Base-by-base conservation (phyloP, 148 eudicot genomes). In the Chenopodium suecicum region DNA sequence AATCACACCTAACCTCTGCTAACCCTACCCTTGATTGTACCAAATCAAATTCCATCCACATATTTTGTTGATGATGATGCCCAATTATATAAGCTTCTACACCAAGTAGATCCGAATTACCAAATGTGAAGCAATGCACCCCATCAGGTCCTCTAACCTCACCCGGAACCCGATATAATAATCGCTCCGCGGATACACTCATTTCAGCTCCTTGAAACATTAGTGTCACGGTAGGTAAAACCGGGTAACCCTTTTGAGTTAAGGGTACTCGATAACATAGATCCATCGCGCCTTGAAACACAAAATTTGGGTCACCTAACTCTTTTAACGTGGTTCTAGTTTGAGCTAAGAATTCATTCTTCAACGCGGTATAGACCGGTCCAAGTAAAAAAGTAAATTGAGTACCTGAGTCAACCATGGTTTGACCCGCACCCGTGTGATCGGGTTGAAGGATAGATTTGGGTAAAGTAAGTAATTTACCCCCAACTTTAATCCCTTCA, bases 371-470 rank as follows among this genome's bases (percentile, higher is more conserved):
- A 46, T 95, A 95, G 9, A 76, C 98, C n/a, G 91, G 88, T 1
- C 97, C 98, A 3, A 95, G 94, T 4, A 95, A 78, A 77, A 92
- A 93, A 0, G 93, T 92, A 82, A 92, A 95, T 75, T 95, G 98
- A 23, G 98, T 95, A 5, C 98, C 98, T 8, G 98, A 95, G 75
- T 95, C 98, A 19, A 95, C 91, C 98, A 93, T 95, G 17, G 98
- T 95, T 81, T 93, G 98, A 80, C 98, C 98, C 76, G 98, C 98
- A n/a, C 98, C 98, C 44, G 97, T 89, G 31, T 92, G 98, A 34
- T 95, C 98, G 10, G 98, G 98, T 52, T 85, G 88, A 17, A 90
- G 85, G 2, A 93, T 72, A 8, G 96, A 90, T 74, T 91, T 89
- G 22, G 98, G 91, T 58, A 95, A 10, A 1, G 85, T 63, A 13